Percentiles rank a stretch among this genome's conserved stretches.
Conservation (phyloP, 345 rosid species). For the Carallia brachiata region DNA sequence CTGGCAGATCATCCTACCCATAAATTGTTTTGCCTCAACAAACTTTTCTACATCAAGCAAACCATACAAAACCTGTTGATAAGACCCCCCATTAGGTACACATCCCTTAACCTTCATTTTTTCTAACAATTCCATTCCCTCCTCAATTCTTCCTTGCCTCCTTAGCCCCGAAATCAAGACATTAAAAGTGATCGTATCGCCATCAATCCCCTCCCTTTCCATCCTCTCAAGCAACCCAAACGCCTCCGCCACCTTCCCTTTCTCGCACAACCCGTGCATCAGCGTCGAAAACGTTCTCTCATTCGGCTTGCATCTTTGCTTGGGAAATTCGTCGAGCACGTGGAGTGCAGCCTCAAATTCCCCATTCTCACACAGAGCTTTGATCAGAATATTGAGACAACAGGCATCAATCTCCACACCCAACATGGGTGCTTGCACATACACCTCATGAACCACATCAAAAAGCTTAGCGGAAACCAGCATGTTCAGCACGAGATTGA, state of each 20-base stretch:
- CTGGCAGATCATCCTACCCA: conserved; percentile 53
- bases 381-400: conserved; percentile 74
- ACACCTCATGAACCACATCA: conserved; percentile 57
- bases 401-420: conserved; percentile 85
- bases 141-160: conserved; percentile 67
- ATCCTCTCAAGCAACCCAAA: conserved; percentile 58
- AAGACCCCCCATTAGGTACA: conserved; percentile 67
- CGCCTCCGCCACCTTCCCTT: conserved; percentile 61
- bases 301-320: conserved; percentile 61
- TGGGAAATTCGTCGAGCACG: conserved; percentile 94
- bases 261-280: conserved; percentile 62
- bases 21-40: conserved; percentile 54
- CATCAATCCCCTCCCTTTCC: conserved; percentile 67
- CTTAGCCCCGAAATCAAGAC: conserved; percentile 84
- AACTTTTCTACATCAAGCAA: conserved; percentile 56
- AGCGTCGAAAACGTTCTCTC: conserved; percentile 72
- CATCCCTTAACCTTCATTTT: conserved; percentile 64
- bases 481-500: conserved; percentile 67
- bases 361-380: conserved; percentile 73
- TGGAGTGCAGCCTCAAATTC: conserved; percentile 57
- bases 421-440: conserved; percentile 51
- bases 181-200: conserved; percentile 70
- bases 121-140: conserved; percentile 58
- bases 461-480: conserved; percentile 68
- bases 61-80: conserved; percentile 78